A percentile compares a stretch with the other conserved stretches of the same genome.
These are phyloP conservation scores for Suillus subalutaceus DNA, from an alignment of 768 basidiomycete genomes.

Conservation along the genomic window DNA sequence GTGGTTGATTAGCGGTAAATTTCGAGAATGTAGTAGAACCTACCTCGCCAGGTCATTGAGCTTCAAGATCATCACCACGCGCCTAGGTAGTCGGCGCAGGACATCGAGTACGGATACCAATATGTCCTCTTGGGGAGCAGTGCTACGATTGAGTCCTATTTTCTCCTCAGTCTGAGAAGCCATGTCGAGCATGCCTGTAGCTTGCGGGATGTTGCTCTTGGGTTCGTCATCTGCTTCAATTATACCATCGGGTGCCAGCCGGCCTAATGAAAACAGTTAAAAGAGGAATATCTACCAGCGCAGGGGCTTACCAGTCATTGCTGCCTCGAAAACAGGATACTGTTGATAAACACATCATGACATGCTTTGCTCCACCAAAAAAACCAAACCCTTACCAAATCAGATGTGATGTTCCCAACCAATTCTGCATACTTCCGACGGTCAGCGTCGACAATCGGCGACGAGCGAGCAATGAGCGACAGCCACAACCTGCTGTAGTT, in stretches of 20 bases:
- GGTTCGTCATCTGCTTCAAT: conserved; percentile 45
- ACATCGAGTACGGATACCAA: conserved; percentile 87
- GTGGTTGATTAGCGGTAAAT: neutral
- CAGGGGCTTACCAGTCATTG: conserved; percentile 69
- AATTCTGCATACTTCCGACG: conserved; percentile 86
- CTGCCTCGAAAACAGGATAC: conserved; percentile 95
- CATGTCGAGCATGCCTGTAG: conserved; percentile 77
- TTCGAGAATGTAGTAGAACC: conserved; percentile 15
- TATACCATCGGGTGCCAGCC: conserved; percentile 71
- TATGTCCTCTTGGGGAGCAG: conserved; percentile 85
- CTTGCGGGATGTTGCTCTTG: conserved; percentile 51
- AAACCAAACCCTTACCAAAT: conserved; percentile 58
- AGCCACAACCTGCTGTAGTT: conserved; percentile 92
- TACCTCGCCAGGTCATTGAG: conserved; percentile 84
- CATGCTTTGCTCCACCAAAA: neutral
- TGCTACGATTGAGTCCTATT: conserved; percentile 78
- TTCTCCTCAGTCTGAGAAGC: conserved; percentile 72
- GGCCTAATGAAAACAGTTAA: conserved; percentile 36
- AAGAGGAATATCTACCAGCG: neutral
- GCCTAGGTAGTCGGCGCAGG: conserved; percentile 80
- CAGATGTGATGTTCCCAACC: conserved; percentile 89
- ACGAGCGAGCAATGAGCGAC: conserved; percentile 76
- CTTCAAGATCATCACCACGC: conserved; percentile 83
- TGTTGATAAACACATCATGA: conserved; percentile 32
- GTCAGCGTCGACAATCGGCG: conserved; percentile 62